phyloP scores from a whole-genome alignment of 192 early-diverging fungal genomes.

The Spizellomyces sp. region DNA sequence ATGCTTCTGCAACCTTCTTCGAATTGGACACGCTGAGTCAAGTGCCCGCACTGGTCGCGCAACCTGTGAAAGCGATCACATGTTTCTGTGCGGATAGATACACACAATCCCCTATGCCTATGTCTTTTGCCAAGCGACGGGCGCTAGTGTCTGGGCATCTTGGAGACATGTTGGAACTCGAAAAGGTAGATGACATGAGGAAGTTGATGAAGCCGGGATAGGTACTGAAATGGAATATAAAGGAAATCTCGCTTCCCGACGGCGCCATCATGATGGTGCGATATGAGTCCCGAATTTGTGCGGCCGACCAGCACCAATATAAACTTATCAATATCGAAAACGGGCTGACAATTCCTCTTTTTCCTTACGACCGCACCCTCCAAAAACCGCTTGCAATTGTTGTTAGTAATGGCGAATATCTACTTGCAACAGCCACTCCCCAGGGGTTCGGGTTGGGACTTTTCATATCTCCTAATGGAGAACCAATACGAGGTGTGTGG shows the following conservation, averaged over 20 bases:
- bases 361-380: constrained; percentile 54
- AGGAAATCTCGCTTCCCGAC: constrained; percentile 69
- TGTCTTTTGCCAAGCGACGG: constrained; percentile 48
- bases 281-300: constrained; percentile 57
- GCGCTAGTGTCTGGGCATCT: constrained; percentile 31
- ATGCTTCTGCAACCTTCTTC: constrained; percentile 68
- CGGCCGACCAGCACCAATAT: constrained; percentile 72
- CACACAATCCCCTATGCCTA: constrained; percentile 42
- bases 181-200: constrained; percentile 37
- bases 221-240: background rate
- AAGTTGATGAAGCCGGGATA: too few species aligned
- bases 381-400: constrained; percentile 65
- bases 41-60: constrained; percentile 19
- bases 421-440: constrained; percentile 62
- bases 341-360: constrained; percentile 45
- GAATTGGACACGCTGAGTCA: constrained; percentile 44
- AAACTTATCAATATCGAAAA: constrained; percentile 61
- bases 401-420: constrained; percentile 67
- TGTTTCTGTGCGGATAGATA: constrained; percentile 42
- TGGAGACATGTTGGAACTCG: constrained; percentile 47
- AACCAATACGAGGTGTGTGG: constrained; percentile 69
- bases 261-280: constrained; percentile 60
- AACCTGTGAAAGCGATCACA: constrained; percentile 36
- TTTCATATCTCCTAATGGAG: constrained; percentile 68
- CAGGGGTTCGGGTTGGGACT: constrained; percentile 64